Conservation (phyloP, 1,284 basidiomycete species). For the Ceratobasidium sp. region DNA sequence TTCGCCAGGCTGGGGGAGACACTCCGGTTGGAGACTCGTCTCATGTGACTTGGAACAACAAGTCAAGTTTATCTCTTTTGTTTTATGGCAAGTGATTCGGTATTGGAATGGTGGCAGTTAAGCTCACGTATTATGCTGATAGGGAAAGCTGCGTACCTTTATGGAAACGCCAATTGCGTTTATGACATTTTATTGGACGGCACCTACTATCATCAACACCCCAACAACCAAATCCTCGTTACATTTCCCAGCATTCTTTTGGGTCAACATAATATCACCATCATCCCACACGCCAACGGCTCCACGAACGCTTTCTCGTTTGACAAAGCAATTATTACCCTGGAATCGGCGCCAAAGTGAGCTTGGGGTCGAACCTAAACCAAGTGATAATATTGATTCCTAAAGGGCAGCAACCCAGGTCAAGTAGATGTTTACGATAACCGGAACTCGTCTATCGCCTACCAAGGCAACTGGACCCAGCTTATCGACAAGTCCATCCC, state of each 20-base stretch:
- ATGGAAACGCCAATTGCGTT: conserved; percentile 14
- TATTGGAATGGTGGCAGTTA: not conserved
- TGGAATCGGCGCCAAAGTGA: not conserved
- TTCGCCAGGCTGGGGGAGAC: conserved; percentile 20
- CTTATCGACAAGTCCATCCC: conserved; percentile 15
- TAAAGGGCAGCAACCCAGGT: not conserved
- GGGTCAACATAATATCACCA: conserved; percentile 1
- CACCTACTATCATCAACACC: not conserved
- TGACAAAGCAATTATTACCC: conserved; percentile 6
- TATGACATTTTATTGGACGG: not conserved
- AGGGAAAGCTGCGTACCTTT: conserved; percentile 2
- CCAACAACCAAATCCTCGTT: not conserved
- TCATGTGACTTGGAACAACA: conserved; percentile 25
- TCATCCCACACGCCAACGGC: conserved; percentile 2
- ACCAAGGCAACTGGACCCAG: conserved; percentile 3
- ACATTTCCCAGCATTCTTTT: not conserved
- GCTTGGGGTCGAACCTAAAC: not conserved
- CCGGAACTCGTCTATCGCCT: conserved; percentile 10
- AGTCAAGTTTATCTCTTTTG: not conserved
- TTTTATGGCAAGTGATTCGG: not conserved
- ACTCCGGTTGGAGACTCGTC: conserved; percentile 17
- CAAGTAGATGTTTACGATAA: conserved; percentile 3
- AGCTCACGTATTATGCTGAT: not conserved
- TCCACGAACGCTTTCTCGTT: conserved; percentile 9
- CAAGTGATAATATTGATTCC: not conserved